These are phyloP conservation scores for Suhomyces sp. DNA, from an alignment of 805 yeast genomes.

Conservation along the genomic window DNA sequence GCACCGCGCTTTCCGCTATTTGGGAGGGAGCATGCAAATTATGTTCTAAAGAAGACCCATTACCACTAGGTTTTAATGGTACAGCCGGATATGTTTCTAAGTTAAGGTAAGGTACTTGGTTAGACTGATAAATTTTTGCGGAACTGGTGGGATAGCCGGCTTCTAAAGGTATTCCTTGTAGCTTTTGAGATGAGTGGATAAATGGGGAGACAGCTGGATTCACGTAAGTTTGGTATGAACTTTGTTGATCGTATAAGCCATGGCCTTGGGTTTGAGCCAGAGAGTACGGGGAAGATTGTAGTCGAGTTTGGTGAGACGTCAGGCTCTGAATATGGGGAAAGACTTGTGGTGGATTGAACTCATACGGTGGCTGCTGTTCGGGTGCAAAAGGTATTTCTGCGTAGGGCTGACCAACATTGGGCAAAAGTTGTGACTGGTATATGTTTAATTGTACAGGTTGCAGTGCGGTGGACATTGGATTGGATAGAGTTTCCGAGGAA, in stretches of 20 bases:
- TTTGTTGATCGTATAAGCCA: not conserved
- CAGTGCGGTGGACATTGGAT: not conserved
- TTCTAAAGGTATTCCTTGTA: not conserved
- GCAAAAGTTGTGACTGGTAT: not conserved
- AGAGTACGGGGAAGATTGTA: not conserved
- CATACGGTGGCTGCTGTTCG: not conserved
- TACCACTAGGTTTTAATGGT: not conserved
- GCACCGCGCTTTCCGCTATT: not conserved
- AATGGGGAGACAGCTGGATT: not conserved
- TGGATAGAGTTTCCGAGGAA: not conserved
- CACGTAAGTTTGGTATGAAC: not conserved
- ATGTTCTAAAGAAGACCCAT: not conserved
- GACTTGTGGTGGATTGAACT: not conserved
- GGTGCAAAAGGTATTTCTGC: not conserved
- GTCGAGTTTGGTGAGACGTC: not conserved
- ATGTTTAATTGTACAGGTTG: not conserved
- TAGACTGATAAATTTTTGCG: no score
- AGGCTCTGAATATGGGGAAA: not conserved
- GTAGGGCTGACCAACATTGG: not conserved
- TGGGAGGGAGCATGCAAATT: not conserved
- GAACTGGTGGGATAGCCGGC: not conserved
- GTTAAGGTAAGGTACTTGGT: not conserved
- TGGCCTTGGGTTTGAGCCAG: not conserved
- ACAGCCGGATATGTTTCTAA: not conserved
- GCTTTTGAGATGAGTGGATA: not conserved